Evolutionary conservation across 1,284 basidiomycete species (phyloP).

Genomic region (Malassezia sp.): DNA sequence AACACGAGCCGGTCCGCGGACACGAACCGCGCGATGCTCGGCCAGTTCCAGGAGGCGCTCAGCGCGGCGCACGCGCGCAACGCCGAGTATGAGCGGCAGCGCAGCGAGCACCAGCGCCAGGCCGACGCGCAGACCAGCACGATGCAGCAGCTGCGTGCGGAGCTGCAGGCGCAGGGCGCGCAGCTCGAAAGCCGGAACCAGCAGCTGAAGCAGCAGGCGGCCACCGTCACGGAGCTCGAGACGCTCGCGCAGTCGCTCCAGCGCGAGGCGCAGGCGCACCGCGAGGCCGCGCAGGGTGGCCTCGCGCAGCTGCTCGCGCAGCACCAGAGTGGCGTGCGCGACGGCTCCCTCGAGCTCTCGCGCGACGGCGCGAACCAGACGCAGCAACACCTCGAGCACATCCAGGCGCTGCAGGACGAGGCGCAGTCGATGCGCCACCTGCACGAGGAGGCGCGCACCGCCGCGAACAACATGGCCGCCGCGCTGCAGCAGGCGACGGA

Average conservation of each 20-base stretch:
- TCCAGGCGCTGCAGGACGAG: slow-evolving; percentile 36
- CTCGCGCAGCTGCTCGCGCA: slow-evolving; percentile 37
- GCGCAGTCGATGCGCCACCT: slow-evolving; percentile 35
- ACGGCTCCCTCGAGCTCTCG: slow-evolving; percentile 13
- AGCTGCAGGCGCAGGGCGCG: slow-evolving; percentile 55
- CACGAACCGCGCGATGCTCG: slow-evolving; percentile 71
- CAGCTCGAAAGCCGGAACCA: slow-evolving; percentile 57
- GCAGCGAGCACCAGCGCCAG: slow-evolving; percentile 47
- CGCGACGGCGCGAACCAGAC: slow-evolving; percentile 12
- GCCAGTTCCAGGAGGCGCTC: slow-evolving; percentile 70
- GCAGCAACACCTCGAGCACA: slow-evolving; percentile 27
- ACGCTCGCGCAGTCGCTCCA: slow-evolving; percentile 56
- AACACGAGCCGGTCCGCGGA: slow-evolving; percentile 55
- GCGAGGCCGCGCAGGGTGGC: slow-evolving; percentile 32
- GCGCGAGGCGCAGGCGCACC: slow-evolving; percentile 37
- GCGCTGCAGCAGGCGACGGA: slow-evolving; percentile 61
- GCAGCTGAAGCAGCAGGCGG: slow-evolving; percentile 37
- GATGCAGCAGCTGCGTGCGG: slow-evolving; percentile 62
- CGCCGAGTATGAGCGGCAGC: slow-evolving; percentile 66
- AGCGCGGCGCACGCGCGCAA: slow-evolving; percentile 64
- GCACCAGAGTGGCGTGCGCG: slow-evolving; percentile 17
- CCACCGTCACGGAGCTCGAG: slow-evolving; percentile 64
- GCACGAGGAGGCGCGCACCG: slow-evolving; percentile 30
- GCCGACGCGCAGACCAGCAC: slow-evolving; percentile 49
- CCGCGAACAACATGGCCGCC: slow-evolving; percentile 45